A percentile compares a stretch with the other conserved stretches of the same genome.
phyloP scores from a whole-genome alignment of 2,329 filamentous ascomycete species.

The Venturia effusa region DNA sequence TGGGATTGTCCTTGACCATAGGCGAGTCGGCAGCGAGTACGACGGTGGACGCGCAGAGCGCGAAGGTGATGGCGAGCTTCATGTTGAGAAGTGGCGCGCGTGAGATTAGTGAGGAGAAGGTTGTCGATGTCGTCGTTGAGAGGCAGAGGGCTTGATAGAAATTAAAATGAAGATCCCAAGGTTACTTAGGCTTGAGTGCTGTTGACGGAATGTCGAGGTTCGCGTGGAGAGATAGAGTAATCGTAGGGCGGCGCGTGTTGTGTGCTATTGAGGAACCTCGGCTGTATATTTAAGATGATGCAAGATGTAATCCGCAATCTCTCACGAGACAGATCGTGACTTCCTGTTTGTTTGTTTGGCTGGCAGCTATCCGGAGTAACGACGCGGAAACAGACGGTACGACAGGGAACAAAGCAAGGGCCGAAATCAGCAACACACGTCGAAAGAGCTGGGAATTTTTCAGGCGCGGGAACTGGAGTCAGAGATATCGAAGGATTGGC shows the following conservation, averaged over 20 bases:
- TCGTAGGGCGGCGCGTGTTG: background rate
- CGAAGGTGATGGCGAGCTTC: background rate
- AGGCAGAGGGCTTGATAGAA: background rate
- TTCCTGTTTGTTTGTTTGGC: background rate
- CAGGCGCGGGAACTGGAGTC: background rate
- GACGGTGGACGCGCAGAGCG: background rate
- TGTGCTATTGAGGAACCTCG: background rate
- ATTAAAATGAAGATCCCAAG: background rate
- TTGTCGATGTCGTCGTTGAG: background rate
- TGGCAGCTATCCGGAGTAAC: background rate
- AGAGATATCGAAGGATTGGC: background rate
- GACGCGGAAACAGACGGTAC: background rate
- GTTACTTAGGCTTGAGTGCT: background rate
- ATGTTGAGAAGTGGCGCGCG: background rate
- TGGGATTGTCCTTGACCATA: slow-evolving; percentile 23
- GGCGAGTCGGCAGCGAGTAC: slow-evolving; percentile 9
- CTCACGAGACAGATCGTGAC: background rate
- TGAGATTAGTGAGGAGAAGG: background rate
- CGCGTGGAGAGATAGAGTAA: background rate
- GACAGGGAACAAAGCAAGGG: background rate
- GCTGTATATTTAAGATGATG: background rate
- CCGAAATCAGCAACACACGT: background rate
- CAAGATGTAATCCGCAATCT: background rate
- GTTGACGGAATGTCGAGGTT: background rate
- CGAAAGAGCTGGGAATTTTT: background rate